Evolutionary conservation across 495 filamentous ascomycete species (phyloP), one percentile per base, ranked within the genome.

Genomic region (Aspergillus wentii): DNA sequence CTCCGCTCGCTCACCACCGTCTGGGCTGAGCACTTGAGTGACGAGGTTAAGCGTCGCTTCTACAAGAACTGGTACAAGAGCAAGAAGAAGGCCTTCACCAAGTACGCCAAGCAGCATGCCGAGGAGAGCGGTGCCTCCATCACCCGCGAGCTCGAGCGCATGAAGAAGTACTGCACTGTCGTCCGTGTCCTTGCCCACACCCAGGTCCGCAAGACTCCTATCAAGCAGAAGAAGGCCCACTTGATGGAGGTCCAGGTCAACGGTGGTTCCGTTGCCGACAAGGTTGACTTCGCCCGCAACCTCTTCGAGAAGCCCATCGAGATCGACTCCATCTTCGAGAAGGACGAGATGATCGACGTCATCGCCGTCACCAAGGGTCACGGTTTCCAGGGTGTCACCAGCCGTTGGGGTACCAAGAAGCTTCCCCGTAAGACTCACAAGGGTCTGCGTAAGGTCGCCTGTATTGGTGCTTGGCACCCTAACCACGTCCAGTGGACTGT

Each of bases 41-140:
- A 99, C 69, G 94, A 96, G 76, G 68, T 99, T 71, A 95, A 94
- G 79, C 85, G 94, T 51, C 89, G 94, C 64, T 99, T 99, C 87
- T 99, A 99, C 85, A 99, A 99, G 88, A 99, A 99, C 81, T 99
- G 94, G 94, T 99, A 99, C 86, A 94, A 94, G 79, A 85, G 79
- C 79, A 99, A 99, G 90, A 97, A 95, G 87, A 99, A 99, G 89
- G 94, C 94, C 41, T 99, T 97, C 79, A 99, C 94, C 77, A 95
- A 94, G 79, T 99, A 99, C 74, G 86, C 94, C 79, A 97, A 96
- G 87, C 91, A 94, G 80, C 87, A 97, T 83, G 85, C 94, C 52
- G 89, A 95, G 69, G 83, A 72, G 75, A 81, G 61, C 71, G 91
- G 86, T 56, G 74, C 86, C 54, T 85, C 87, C 51, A 83, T 98